These are phyloP conservation scores for Aspergillus texensis DNA, from an alignment of 2,329 filamentous ascomycete species.

Conservation along the genomic window DNA sequence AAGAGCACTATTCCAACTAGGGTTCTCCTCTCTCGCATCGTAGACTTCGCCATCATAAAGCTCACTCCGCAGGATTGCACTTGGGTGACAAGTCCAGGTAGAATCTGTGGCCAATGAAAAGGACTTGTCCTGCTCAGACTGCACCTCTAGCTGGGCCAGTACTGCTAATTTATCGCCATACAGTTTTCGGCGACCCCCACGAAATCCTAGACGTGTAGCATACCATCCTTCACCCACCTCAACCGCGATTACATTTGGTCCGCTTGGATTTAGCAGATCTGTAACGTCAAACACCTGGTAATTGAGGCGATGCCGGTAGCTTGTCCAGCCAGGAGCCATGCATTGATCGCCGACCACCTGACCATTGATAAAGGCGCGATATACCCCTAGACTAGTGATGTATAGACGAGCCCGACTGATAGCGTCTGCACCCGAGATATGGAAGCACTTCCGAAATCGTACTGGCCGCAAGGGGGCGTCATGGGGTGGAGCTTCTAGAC, in stretches of 20 bases:
- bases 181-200: conserved; percentile 22
- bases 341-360: conserved; percentile 36
- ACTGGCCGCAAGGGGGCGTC: conserved; percentile 33
- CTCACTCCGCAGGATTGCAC: conserved; percentile 36
- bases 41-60: conserved; percentile 60
- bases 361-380: conserved; percentile 54
- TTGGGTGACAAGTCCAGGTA: conserved; percentile 26
- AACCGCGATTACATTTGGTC: conserved; percentile 46
- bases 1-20: conserved; percentile 25
- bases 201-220: conserved; percentile 36
- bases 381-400: conserved; percentile 51
- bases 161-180: conserved; percentile 31
- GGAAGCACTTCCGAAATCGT: conserved; percentile 40
- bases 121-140: conserved; percentile 14
- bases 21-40: conserved; percentile 43
- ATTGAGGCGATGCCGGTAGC: conserved; percentile 53
- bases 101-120: conserved; percentile 23
- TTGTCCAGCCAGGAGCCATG: conserved; percentile 54
- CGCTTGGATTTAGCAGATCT: conserved; percentile 34
- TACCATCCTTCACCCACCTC: conserved; percentile 57
- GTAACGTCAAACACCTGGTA: conserved; percentile 60
- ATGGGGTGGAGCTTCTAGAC: conserved; percentile 16
- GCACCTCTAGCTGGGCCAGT: conserved; percentile 34
- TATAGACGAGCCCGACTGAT: conserved; percentile 47
- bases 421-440: conserved; percentile 8